These are phyloP conservation scores for Taiozyma onychis DNA, from an alignment of 1,139 yeast genomes.

Conservation along the genomic window DNA sequence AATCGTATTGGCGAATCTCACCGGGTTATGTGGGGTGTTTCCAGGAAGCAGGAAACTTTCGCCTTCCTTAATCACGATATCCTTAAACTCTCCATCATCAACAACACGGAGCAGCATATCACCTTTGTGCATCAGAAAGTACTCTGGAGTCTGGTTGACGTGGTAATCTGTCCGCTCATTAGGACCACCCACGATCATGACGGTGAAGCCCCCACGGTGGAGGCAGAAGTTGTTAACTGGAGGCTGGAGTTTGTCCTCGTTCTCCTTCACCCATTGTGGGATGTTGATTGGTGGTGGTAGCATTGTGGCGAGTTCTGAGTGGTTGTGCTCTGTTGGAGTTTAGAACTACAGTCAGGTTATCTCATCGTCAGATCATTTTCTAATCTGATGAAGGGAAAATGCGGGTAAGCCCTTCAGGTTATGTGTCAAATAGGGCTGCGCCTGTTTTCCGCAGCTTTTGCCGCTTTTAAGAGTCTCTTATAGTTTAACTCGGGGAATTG, in stretches of 20 bases:
- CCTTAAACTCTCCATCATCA: slow-evolving; percentile 73
- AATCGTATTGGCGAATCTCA: slow-evolving; percentile 76
- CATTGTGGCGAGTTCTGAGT: slow-evolving; percentile 34
- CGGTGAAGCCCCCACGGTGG: slow-evolving; percentile 88
- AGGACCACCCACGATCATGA: slow-evolving; percentile 94
- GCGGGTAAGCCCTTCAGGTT: neutral
- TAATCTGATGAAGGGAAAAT: neutral
- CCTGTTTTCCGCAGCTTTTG: too few species aligned
- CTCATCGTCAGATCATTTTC: neutral
- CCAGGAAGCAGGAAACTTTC: slow-evolving; percentile 83
- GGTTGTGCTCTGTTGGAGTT: neutral
- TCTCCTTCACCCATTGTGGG: slow-evolving; percentile 75
- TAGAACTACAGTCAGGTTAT: neutral
- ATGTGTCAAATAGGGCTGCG: neutral
- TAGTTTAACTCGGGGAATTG: too few species aligned
- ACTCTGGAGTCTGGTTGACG: slow-evolving; percentile 90
- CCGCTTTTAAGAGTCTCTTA: too few species aligned
- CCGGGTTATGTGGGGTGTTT: slow-evolving; percentile 87
- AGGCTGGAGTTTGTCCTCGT: slow-evolving; percentile 71
- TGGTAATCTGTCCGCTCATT: slow-evolving; percentile 92
- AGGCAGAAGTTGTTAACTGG: slow-evolving; percentile 91
- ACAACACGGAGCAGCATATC: slow-evolving; percentile 81
- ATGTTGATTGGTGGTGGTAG: slow-evolving; percentile 68
- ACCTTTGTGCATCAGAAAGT: slow-evolving; percentile 86
- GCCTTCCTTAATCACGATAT: slow-evolving; percentile 74